Base-by-base conservation (phyloP, 257 asterid species). In the Nemophila menziesii region DNA sequence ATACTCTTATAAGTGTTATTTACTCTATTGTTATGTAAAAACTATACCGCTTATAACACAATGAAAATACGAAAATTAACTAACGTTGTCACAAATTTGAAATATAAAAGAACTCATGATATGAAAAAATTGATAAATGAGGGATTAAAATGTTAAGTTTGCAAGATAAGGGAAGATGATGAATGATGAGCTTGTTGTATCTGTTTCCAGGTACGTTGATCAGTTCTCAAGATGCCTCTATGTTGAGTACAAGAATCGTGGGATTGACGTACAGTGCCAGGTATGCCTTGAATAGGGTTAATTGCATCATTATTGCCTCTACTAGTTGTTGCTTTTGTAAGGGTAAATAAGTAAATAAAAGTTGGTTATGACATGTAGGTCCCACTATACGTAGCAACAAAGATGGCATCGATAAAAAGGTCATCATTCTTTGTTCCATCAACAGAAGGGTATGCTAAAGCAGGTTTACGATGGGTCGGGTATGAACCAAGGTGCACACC, bases 191-290 rank as follows among this genome's bases (percentile, higher is more conserved):
- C 29, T 39, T 34, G 41, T 39, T 44, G 16, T 41, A 14, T 40
- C 40, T 56, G 5, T 13, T 46, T 65, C 54, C 83, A 90, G 98
- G 57, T 90, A 84, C 26, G 51, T 85, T 27, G 98, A 90, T 55
- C 98, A 85, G 66, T 67, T 90, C 57, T 90, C 96, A 11, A 69
- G 96, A 70, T 80, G 92, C 74, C 93, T 90, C 36, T 74, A 90
- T 42, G 98, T 90, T 43, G 98, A 90, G 61, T 90, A 90, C 82
- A 90, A 90, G 79, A 81, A 77, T 49, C 78, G 67, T 2, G 98
- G 98, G 43, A 90, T 90, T 16, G 96, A 90, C 48, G 96, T 90
- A 48, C 98, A 90, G 69, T 90, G 98, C 49, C 98, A 90, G 98
- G 98, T 90, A 54, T 38, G 47, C 16, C 9, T 21, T 29, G n/a